Conservation (phyloP, 2,329 filamentous ascomycete species). For the Pseudomassariella vexata region DNA sequence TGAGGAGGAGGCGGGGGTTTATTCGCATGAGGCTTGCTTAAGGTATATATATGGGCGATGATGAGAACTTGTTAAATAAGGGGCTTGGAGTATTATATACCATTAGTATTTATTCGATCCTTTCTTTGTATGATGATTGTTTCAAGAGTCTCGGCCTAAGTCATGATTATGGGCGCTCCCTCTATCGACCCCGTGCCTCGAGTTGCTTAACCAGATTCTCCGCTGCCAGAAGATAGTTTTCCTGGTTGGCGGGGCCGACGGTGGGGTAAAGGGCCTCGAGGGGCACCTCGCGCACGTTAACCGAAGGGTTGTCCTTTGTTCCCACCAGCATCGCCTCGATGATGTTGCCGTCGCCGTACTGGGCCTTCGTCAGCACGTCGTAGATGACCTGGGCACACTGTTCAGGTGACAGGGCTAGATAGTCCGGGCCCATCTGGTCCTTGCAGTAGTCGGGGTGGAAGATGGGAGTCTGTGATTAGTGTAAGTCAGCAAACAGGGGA, state of each 20-base stretch:
- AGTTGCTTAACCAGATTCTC: not conserved
- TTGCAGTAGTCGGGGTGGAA: constrained; percentile 25
- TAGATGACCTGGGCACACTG: constrained; percentile 27
- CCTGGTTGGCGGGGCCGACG: constrained; percentile 8
- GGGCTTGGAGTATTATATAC: too few species aligned
- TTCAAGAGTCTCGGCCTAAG: too few species aligned
- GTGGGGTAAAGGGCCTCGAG: constrained; percentile 6
- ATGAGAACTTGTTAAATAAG: too few species aligned
- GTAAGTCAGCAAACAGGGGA: too few species aligned
- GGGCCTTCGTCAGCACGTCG: constrained; percentile 10
- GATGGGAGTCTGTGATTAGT: constrained; percentile 27
- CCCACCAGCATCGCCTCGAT: constrained; percentile 6
- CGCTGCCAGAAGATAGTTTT: constrained; percentile 8
- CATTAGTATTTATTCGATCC: too few species aligned
- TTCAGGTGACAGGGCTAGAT: constrained; percentile 21
- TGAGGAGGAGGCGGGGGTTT: too few species aligned
- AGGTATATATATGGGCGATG: too few species aligned
- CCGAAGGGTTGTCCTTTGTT: not conserved
- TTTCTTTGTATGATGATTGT: too few species aligned
- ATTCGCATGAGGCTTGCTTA: too few species aligned
- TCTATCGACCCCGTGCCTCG: too few species aligned
- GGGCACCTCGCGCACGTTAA: constrained; percentile 5
- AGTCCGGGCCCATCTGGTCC: constrained; percentile 18
- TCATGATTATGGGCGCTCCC: too few species aligned
- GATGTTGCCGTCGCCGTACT: constrained; percentile 8